Evolutionary conservation across 345 rosid genomes (phyloP).

Genomic region (Populus deltoides): DNA sequence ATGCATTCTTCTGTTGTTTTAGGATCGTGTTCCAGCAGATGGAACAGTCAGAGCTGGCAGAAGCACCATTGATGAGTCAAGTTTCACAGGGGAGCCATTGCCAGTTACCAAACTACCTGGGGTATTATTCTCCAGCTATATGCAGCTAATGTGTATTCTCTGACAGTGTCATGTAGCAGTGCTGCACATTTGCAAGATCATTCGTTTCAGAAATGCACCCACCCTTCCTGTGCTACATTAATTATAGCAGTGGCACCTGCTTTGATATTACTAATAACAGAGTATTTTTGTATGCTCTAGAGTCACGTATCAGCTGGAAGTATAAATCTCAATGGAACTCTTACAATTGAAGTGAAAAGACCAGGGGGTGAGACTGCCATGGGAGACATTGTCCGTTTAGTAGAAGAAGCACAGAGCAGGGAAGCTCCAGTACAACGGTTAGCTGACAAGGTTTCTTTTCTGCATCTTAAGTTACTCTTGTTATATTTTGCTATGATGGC

Average conservation of each 20-base stretch:
- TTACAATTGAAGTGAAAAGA: conserved; percentile 82
- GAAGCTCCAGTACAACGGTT: conserved; percentile 93
- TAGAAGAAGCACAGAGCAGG: conserved; percentile 95
- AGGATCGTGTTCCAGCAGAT: conserved; percentile 96
- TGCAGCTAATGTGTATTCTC: conserved; percentile 4
- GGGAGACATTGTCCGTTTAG: conserved; percentile 84
- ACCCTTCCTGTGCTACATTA: not conserved
- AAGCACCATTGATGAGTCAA: conserved; percentile 88
- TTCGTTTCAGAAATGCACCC: not conserved
- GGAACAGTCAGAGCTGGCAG: conserved; percentile 91
- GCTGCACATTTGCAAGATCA: conserved; percentile 1
- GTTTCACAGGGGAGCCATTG: conserved; percentile 97
- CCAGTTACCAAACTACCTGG: conserved; percentile 85
- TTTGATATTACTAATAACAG: conserved; percentile 8
- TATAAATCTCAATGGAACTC: conserved; percentile 90
- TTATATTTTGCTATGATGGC: not conserved
- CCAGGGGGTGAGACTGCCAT: conserved; percentile 98
- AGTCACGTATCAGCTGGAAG: conserved; percentile 94
- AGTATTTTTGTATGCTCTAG: conserved; percentile 42
- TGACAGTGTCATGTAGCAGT: not conserved
- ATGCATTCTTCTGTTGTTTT: conserved; percentile 17
- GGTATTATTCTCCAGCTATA: conserved; percentile 48
- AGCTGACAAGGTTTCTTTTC: conserved; percentile 79
- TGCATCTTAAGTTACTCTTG: conserved; percentile 4
- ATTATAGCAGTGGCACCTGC: not conserved